Evolutionary conservation across 2,329 filamentous ascomycete genomes (phyloP), one percentile per base, ranked within the genome.

Genomic region (Paraphoma sp.): DNA sequence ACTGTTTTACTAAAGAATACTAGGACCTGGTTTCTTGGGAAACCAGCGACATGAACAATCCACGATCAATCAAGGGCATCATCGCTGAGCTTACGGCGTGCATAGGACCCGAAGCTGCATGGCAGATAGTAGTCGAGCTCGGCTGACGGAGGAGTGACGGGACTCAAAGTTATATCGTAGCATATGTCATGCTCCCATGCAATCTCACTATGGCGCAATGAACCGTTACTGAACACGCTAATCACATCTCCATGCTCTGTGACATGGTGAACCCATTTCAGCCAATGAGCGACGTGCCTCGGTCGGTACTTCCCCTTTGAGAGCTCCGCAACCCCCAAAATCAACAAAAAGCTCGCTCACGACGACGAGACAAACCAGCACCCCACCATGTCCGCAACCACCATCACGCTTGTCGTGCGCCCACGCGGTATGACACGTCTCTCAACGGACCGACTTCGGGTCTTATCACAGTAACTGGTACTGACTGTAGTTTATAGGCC

Each of bases 1-100:
- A 10, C 33, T 10, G 14, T 4, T 12, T 4, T 17, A 6, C 7
- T 8, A 50, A 50, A 56, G 72, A 78, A 53, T 44, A 1, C 11
- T 72, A 82, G 53, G 80, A 88, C 68, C 78, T 91, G 8, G 79
- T 84, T 2, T 78, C 79, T 2, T 93, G 90, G 89, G 79, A 86
- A 0, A 69, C 77, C 1, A 81, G 84, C 45, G 76, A 78, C 33
- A 75, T 89, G 2, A 71, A 76, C 11, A 79, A 87, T 47, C 73
- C 79, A 16, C 74, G 76, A 5, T 81, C 81, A 1, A 73, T 90
- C 33, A 90, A 88, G 69, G 83, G 85, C 0, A 80, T 83, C 36
- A 82, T 93, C 55, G 89, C 86, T 1, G 89, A 92, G 60, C 71
- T 92, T 48, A 84, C 87, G 3, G 88, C 89, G 3, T 84, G 85